Evolutionary conservation across 352 stramenopile species (phyloP).

Genomic region (Pythium chondricola): DNA sequence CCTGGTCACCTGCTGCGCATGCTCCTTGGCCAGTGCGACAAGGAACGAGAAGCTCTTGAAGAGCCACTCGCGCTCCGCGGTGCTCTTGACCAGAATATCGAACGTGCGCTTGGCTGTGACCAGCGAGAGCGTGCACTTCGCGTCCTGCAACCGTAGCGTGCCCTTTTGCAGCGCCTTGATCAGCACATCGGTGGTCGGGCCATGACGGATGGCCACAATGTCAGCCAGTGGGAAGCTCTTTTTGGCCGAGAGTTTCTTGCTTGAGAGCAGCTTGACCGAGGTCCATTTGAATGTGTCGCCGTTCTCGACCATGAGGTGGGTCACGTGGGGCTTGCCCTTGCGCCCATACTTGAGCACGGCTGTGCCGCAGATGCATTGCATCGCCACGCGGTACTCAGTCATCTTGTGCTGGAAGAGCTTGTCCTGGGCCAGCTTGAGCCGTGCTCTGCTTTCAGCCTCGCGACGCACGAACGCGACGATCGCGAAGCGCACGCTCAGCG

Average conservation of each 20-base stretch:
- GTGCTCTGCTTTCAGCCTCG: constrained; percentile 34
- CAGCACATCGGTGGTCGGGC: constrained; percentile 59
- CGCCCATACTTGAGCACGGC: constrained; percentile 74
- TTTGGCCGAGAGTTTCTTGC: constrained; percentile 25
- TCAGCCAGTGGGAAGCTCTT: constrained; percentile 57
- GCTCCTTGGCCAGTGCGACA: constrained; percentile 59
- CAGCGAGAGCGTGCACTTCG: constrained; percentile 73
- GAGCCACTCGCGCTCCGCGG: constrained; percentile 71
- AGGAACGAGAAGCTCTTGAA: constrained; percentile 67
- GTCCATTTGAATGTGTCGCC: constrained; percentile 77
- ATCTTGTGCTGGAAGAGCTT: constrained; percentile 67
- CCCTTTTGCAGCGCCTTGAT: constrained; percentile 62
- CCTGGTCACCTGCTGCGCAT: constrained; percentile 65
- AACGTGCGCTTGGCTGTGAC: constrained; percentile 68
- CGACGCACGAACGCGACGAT: constrained; percentile 51
- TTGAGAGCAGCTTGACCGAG: constrained; percentile 44
- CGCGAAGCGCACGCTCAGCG: constrained; percentile 55
- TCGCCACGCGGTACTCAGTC: constrained; percentile 75
- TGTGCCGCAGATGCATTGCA: constrained; percentile 72
- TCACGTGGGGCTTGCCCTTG: constrained; percentile 72
- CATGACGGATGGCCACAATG: constrained; percentile 46
- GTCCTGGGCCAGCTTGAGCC: constrained; percentile 39
- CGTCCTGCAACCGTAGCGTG: constrained; percentile 43
- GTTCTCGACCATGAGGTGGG: constrained; percentile 71
- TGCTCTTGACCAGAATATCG: constrained; percentile 64